These are phyloP conservation scores for Kregervanrija delftensis DNA, from an alignment of 805 yeast genomes.

Conservation along the genomic window DNA sequence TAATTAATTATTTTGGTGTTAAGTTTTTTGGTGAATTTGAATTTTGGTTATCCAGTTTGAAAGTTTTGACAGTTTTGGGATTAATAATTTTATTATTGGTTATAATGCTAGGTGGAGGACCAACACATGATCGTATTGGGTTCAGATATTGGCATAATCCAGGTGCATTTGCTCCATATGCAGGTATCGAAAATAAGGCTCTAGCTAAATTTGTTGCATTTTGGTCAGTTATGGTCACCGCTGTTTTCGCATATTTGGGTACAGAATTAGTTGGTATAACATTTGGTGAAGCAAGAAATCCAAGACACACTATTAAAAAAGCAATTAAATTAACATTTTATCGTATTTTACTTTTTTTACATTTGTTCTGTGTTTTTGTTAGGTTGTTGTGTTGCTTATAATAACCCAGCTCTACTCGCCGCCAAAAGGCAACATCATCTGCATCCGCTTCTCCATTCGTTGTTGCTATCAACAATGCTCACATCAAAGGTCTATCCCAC, in stretches of 20 bases:
- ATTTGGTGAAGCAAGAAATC: slow-evolving; percentile 41
- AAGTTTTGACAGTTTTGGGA: slow-evolving; percentile 61
- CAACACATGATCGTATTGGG: slow-evolving; percentile 55
- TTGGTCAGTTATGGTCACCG: slow-evolving; percentile 47
- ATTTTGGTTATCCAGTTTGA: slow-evolving; percentile 56
- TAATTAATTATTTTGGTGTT: slow-evolving; percentile 40
- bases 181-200: slow-evolving; percentile 34
- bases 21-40: slow-evolving; percentile 42
- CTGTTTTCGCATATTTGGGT: slow-evolving; percentile 44
- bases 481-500: slow-evolving; percentile 61
- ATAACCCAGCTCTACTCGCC: slow-evolving; percentile 34
- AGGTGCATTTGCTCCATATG: slow-evolving; percentile 36
- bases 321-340: slow-evolving; percentile 48
- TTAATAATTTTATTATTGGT: slow-evolving; percentile 55
- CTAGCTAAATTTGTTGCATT: slow-evolving; percentile 30
- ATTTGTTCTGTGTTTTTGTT: slow-evolving; percentile 43
- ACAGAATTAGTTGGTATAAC: slow-evolving; percentile 46
- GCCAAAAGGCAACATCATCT: slow-evolving; percentile 42
- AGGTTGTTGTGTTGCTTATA: slow-evolving; percentile 52
- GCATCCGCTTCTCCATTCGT: slow-evolving; percentile 83
- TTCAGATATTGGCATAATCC: slow-evolving; percentile 39
- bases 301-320: slow-evolving; percentile 43
- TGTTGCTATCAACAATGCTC: slow-evolving; percentile 66
- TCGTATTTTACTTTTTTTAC: slow-evolving; percentile 50
- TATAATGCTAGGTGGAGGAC: slow-evolving; percentile 74